Conservation (phyloP, 1,284 basidiomycete genomes). For the Rhodofomes roseus region DNA sequence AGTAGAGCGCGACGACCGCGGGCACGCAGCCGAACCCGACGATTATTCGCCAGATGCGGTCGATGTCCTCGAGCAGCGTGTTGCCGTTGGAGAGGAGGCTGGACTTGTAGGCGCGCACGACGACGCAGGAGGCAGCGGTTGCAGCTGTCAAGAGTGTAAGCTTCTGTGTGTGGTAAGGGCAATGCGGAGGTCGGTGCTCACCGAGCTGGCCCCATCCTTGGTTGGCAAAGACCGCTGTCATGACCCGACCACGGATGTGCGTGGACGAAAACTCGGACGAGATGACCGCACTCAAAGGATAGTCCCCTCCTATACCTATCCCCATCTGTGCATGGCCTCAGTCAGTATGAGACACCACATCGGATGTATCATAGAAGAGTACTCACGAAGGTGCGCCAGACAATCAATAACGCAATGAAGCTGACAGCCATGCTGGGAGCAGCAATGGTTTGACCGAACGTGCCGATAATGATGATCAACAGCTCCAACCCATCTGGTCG, state of each 20-base stretch:
- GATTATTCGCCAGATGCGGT: conserved; percentile 66
- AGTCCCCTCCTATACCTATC: conserved; percentile 72
- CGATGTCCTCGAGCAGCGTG: conserved; percentile 43
- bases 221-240: conserved; percentile 67
- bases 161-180: conserved; percentile 8
- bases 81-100: conserved; percentile 37
- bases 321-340: conserved; percentile 46
- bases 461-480: conserved; percentile 65
- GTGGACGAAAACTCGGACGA: conserved; percentile 77
- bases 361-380: background rate
- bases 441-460: conserved; percentile 58
- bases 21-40: conserved; percentile 72
- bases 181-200: conserved; percentile 25
- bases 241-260: conserved; percentile 67
- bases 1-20: conserved; percentile 64
- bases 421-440: conserved; percentile 57
- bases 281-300: conserved; percentile 63
- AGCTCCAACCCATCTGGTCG: conserved; percentile 67
- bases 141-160: conserved; percentile 29
- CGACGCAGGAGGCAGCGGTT: conserved; percentile 53
- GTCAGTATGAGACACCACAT: conserved; percentile 1
- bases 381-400: conserved; percentile 63
- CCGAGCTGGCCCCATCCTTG: conserved; percentile 72
- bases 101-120: conserved; percentile 53
- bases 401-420: conserved; percentile 70